Evolutionary conservation across 225 moss, liverwort and hornwort genomes (phyloP), one percentile per base, ranked within the genome.

Genomic region (Sphagnum tenellum): DNA sequence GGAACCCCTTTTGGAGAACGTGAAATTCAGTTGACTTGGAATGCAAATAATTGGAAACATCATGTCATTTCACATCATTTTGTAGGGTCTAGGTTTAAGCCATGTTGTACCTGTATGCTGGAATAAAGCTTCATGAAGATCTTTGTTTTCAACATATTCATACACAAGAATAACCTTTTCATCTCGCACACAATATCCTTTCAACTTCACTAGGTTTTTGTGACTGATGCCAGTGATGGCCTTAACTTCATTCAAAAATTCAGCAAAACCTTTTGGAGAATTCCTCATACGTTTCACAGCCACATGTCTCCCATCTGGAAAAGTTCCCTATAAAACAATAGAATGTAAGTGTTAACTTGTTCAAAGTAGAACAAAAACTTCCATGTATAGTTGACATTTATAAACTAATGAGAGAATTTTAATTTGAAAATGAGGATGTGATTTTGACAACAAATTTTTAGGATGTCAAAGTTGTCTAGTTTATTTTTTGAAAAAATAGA

Each of bases 191-290:
- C 82, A 82, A 62, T 84, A 88, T 46, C 88, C 88, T 71, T 82
- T 88, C 5, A 88, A 72, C 60, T 88, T 81, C 67, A 85, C 71
- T 56, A 85, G 56, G 72, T 88, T 75, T 58, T 75, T 70, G 65
- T 88, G 88, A 59, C 72, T 82, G 61, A 88, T 80, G 60, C 88
- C 73, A 47, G 82, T 78, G 61, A 88, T 88, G 50, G 79, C 73
- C 45, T 85, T 72, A 59, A 88, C 69, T 62, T 82, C 88, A 57
- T 85, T 86, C 47, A 88, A 54, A 12, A 88, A 88, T 50, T 80
- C 71, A 2, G 68, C 68, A 0, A 83, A 48, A 56, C 74, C 72
- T 60, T 87, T 80, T 51, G 70, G 63, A 0, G 75, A 67, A 49
- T 71, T 76, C 12, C 69, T 48, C 47, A 84, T 13, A 53, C 75